These are phyloP conservation scores for Sarcomyxa edulis DNA, from an alignment of 768 basidiomycete species.

Conservation along the genomic window DNA sequence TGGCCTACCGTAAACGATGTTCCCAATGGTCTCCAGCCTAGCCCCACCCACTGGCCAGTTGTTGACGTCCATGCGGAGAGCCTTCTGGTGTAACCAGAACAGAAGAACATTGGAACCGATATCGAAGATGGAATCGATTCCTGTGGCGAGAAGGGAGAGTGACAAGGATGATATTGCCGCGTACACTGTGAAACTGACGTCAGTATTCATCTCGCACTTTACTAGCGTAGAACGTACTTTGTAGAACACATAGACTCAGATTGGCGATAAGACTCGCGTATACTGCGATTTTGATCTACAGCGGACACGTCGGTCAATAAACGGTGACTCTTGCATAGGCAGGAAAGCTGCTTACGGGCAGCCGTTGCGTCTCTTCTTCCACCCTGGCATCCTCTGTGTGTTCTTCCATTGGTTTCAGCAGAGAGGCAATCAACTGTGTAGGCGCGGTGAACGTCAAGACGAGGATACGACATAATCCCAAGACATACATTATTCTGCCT, in stretches of 20 bases:
- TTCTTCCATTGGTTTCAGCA: slow-evolving; percentile 88
- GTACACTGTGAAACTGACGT: slow-evolving; percentile 55
- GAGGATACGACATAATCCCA: neutral
- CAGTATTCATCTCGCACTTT: too few relatives aligned
- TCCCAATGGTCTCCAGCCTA: slow-evolving; percentile 87
- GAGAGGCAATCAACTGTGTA: slow-evolving; percentile 72
- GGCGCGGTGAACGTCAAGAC: slow-evolving; percentile 9
- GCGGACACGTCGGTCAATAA: neutral
- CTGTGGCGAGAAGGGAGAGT: slow-evolving; percentile 84
- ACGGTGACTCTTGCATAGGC: too few relatives aligned
- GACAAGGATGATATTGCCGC: slow-evolving; percentile 84
- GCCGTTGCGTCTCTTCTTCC: slow-evolving; percentile 59
- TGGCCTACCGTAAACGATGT: slow-evolving; percentile 71
- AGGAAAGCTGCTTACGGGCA: slow-evolving; percentile 45
- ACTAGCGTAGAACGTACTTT: slow-evolving; percentile 39
- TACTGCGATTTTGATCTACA: slow-evolving; percentile 82
- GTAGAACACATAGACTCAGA: slow-evolving; percentile 62
- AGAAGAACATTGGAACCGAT: slow-evolving; percentile 81
- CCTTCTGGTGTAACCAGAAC: slow-evolving; percentile 73
- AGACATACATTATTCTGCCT: slow-evolving; percentile 66
- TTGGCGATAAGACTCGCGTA: slow-evolving; percentile 82
- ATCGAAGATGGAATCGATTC: slow-evolving; percentile 84
- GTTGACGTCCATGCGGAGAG: slow-evolving; percentile 63
- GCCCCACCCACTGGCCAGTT: slow-evolving; percentile 93
- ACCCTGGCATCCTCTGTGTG: slow-evolving; percentile 79